Conservation (phyloP, 2,329 filamentous ascomycete genomes). For the Arthrobotrys sphaeroides region DNA sequence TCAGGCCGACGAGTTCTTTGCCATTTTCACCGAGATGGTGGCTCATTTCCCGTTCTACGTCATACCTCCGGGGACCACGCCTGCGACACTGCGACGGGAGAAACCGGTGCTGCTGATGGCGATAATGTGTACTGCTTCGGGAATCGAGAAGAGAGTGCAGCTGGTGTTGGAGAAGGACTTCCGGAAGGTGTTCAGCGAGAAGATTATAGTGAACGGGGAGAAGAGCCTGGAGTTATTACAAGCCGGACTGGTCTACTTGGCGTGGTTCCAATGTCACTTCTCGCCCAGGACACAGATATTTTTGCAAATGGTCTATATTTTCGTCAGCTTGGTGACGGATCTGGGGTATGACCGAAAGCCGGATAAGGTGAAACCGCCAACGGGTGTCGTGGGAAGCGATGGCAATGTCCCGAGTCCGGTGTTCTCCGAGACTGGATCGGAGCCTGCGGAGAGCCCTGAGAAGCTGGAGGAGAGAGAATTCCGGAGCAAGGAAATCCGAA, state of each 20-base stretch:
- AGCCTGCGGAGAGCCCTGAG: conserved; percentile 9
- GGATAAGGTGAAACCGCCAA: conserved; percentile 37
- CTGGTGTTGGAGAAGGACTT: conserved; percentile 69
- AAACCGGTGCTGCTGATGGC: conserved; percentile 68
- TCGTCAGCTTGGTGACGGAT: conserved; percentile 59
- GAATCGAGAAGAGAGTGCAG: conserved; percentile 66
- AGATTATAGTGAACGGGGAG: conserved; percentile 69
- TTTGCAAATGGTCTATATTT: conserved; percentile 59
- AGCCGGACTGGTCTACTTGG: conserved; percentile 68
- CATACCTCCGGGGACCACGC: conserved; percentile 62
- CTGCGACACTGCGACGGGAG: conserved; percentile 63
- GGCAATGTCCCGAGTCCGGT: conserved; percentile 19
- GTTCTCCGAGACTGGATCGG: conserved; percentile 10
- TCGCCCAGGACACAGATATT: conserved; percentile 58
- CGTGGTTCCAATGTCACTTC: conserved; percentile 65
- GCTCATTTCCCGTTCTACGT: conserved; percentile 64
- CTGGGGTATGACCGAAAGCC: conserved; percentile 57
- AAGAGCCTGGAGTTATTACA: conserved; percentile 69
- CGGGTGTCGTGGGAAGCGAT: not conserved
- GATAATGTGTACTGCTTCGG: conserved; percentile 66
- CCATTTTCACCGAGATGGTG: conserved; percentile 63
- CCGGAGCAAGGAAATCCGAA: conserved; percentile 55
- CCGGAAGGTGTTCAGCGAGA: conserved; percentile 68
- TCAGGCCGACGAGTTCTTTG: conserved; percentile 64
- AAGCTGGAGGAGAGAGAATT: conserved; percentile 26